Base-by-base conservation (phyloP, 2,329 filamentous ascomycete species). In the Penicillium sp. region DNA sequence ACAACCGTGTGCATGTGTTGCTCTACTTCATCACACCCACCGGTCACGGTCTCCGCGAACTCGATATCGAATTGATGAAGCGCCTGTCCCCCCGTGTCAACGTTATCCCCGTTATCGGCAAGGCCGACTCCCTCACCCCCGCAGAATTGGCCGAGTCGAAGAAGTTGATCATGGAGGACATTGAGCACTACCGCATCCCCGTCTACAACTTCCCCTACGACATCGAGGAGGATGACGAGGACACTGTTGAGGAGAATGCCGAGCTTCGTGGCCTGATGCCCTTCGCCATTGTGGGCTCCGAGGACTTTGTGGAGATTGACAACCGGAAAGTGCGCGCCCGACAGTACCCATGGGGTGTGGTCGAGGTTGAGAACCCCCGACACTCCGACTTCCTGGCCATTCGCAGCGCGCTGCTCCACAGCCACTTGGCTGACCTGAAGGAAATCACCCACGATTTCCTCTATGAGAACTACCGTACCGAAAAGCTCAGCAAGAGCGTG, bases 171-270 rank as follows among this genome's bases (percentile, higher is more conserved):
- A 99, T 99, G 95, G 95, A 99, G 84, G 95, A 99, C 77, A 99
- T 99, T 71, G 95, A 99, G 82, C 95, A 99, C 81, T 99, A 99
- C 84, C 90, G 95, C 76, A 99, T 99, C 71, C 95, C 95, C 49
- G 94, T 99, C 67, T 99, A 99, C 87, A 99, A 99, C 86, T 99
- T 99, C 85, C 95, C 95, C 52, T 99, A 99, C 83, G 95, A 99
- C 71, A 96, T 99, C 63, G 95, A 99, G 81, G 95, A 99, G 83
- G 95, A 99, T 71, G 95, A 99, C 69, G 95, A 99, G 82, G 95
- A 99, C 75, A 99, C 95, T 0, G 94, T 99, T 20, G 95, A 99
- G 82, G 95, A 99, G 83, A 99, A 99, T 72, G 95, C 95, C 59
- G 95, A 99, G 82, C 88, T 99, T 61, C 88, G 95, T 77, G 93